Conservation (phyloP, 768 basidiomycete species). For the Leucosporidium yakuticum region DNA sequence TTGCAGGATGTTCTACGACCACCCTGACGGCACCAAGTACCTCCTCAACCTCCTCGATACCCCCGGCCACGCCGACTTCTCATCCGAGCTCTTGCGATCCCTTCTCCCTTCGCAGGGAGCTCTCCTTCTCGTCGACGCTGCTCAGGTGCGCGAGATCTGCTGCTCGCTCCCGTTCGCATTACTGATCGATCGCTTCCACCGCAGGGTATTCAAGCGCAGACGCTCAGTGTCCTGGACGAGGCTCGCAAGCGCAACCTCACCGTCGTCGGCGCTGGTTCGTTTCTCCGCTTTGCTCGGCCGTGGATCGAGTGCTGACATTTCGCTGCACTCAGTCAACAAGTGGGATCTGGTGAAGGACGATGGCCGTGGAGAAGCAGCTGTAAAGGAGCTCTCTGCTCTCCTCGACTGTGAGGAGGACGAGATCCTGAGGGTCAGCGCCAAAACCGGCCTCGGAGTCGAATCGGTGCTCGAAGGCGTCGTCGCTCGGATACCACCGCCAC, state of each 20-base stretch:
- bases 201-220: conserved; percentile 87
- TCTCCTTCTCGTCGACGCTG: conserved; percentile 67
- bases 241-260: conserved; percentile 72
- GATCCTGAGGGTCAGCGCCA: conserved; percentile 79
- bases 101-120: conserved; percentile 92
- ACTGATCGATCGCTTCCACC: conserved; percentile 43
- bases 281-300: conserved; percentile 41
- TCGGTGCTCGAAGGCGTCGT: conserved; percentile 72
- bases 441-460: conserved; percentile 79
- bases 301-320: not conserved
- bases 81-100: conserved; percentile 91
- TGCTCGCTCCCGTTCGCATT: not conserved
- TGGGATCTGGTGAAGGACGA: conserved; percentile 36
- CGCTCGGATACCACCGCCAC: conserved; percentile 77
- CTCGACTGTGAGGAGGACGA: conserved; percentile 25
- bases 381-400: conserved; percentile 25
- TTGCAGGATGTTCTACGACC: conserved; percentile 68
- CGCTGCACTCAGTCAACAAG: conserved; percentile 21
- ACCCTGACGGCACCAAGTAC: conserved; percentile 52
- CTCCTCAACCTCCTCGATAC: conserved; percentile 95
- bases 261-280: conserved; percentile 47
- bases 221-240: conserved; percentile 86
- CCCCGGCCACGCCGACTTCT: conserved; percentile 96
- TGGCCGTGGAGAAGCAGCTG: conserved; percentile 23
- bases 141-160: conserved; percentile 10